Evolutionary conservation across 2,329 filamentous ascomycete species (phyloP).

Genomic region (Sphaerostilbella broomeana): DNA sequence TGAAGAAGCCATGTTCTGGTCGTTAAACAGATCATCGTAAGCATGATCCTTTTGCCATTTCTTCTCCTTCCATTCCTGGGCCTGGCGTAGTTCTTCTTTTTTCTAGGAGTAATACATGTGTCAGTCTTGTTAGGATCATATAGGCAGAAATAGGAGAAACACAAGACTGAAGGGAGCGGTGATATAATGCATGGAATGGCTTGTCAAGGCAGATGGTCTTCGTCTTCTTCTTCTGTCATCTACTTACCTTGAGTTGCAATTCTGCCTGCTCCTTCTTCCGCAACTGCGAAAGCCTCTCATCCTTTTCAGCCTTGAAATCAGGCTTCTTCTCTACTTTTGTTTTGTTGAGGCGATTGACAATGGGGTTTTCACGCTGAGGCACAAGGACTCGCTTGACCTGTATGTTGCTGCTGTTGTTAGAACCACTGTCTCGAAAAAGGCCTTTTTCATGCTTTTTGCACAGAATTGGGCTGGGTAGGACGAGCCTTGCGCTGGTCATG

Average conservation of each 20-base stretch:
- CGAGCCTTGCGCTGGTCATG: constrained; percentile 69
- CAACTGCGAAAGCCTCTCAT: constrained; percentile 65
- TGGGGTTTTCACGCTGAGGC: constrained; percentile 71
- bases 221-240: neutral
- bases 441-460: neutral
- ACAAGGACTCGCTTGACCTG: constrained; percentile 79
- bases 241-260: constrained; percentile 53
- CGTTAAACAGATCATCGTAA: constrained; percentile 85
- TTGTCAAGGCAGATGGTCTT: neutral
- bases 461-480: neutral
- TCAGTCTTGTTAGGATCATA: neutral
- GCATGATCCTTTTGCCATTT: constrained; percentile 97
- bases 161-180: too few species aligned
- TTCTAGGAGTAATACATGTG: constrained; percentile 39
- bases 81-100: constrained; percentile 67
- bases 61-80: constrained; percentile 77
- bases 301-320: constrained; percentile 74
- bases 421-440: too few species aligned
- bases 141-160: neutral
- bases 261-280: constrained; percentile 63
- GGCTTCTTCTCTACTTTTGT: constrained; percentile 85
- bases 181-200: too few species aligned
- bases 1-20: constrained; percentile 67
- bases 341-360: constrained; percentile 98
- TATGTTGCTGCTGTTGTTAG: neutral